Base-by-base conservation (phyloP, 2,329 filamentous ascomycete species). In the Gliomastix tumulicola region DNA sequence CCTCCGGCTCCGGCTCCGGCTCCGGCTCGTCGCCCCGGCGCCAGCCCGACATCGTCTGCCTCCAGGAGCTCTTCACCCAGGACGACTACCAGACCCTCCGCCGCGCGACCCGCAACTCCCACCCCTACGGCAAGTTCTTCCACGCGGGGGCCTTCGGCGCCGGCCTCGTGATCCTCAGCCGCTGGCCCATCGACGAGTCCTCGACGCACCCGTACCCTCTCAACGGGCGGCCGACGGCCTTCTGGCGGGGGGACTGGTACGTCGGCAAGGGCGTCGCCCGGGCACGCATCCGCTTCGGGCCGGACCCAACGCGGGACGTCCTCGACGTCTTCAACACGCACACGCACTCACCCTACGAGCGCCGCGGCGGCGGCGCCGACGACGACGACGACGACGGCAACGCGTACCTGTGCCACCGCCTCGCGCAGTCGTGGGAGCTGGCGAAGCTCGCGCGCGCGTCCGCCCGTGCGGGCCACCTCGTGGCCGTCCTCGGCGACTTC, bases 71-170 rank as follows among this genome's bases (percentile, higher is more conserved):
- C 66, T 98, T 87, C 82, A 88, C 85, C 4, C 82, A 88, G 51
- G 68, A 84, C 47, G 87, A 96, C 67, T 94, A 89, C 67, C 68
- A 76, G 43, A 74, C 73, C 51, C 88, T 96, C 53, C 84, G 86
- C 34, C 69, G 78, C 17, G 74, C 82, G 45, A 90, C 87, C 6
- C 71, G 71, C 43, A 68, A 79, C 47, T 71, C 90, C 35, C 74
- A 97, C 20, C 92, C 92, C 0, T 82, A 94, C 59, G 88, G 82
- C 41, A 97, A 97, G 62, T 95, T 94, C 67, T 98, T 96, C 65
- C 75, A 83, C 53, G 84, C 82, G 51, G 92, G 90, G 27, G 82
- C 88, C 41, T 94, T 96, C 53, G 90, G 92, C 33, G 86, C 82
- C 34, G 92, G 92, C 2, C 69, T 98, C 30, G 92, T 80, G 38